Evolutionary conservation across 1,284 basidiomycete species (phyloP).

Genomic region (Butyriboletus appendiculatus): DNA sequence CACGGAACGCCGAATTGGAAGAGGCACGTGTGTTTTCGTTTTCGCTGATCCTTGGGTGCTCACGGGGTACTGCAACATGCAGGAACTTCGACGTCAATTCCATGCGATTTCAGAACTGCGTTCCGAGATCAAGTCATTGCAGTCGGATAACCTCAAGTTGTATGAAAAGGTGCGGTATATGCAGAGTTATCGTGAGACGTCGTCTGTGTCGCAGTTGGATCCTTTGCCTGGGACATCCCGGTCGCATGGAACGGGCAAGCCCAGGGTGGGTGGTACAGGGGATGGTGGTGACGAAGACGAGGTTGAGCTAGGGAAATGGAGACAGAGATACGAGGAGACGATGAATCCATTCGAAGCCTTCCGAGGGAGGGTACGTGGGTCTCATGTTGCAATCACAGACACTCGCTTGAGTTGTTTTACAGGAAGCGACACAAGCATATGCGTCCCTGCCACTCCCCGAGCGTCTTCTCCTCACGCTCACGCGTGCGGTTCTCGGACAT

Average conservation of each 20-base stretch:
- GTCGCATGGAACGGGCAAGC: conserved; percentile 37
- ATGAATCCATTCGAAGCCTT: conserved; percentile 99
- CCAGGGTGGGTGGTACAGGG: conserved; percentile 79
- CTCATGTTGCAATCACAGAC: neutral
- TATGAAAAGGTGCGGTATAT: conserved; percentile 98
- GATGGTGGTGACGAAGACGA: conserved; percentile 68
- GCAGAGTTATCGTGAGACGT: conserved; percentile 87
- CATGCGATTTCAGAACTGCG: conserved; percentile 90
- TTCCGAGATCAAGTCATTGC: conserved; percentile 84
- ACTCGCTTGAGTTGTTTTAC: conserved; percentile 3
- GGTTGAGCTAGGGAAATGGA: conserved; percentile 89
- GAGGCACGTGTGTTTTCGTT: conserved; percentile 54
- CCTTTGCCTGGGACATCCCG: conserved; percentile 55
- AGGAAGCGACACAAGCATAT: conserved; percentile 94
- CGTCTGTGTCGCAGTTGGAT: conserved; percentile 63
- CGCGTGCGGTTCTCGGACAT: conserved; percentile 85
- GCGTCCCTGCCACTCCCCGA: conserved; percentile 92
- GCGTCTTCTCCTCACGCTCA: conserved; percentile 83
- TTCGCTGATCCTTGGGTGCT: neutral
- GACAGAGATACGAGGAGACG: conserved; percentile 89
- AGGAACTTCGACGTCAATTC: conserved; percentile 94
- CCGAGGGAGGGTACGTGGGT: conserved; percentile 80
- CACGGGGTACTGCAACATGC: neutral
- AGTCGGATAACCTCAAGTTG: conserved; percentile 91
- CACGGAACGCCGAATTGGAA: conserved; percentile 95